A percentile compares a stretch with the other conserved stretches of the same genome.
phyloP scores from a whole-genome alignment of 768 basidiomycete species.

The Termitomyces sp. region DNA sequence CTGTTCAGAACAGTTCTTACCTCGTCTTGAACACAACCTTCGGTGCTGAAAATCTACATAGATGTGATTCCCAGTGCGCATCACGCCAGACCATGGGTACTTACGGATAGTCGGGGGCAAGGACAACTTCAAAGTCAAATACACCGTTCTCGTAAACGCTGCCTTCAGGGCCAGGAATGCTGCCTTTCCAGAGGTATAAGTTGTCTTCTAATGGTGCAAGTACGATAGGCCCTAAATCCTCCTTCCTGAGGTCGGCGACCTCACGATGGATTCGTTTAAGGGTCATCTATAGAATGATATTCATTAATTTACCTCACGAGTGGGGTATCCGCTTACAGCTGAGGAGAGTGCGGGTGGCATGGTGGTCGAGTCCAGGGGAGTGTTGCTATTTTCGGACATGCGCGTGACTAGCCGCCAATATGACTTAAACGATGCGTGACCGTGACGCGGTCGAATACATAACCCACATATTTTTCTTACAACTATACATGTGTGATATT shows the following conservation, averaged over 20 bases:
- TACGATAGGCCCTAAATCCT: conserved; percentile 73
- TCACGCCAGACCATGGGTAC: conserved; percentile 23
- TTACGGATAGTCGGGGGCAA: conserved; percentile 79
- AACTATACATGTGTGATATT: too few species aligned
- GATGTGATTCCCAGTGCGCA: conserved; percentile 6
- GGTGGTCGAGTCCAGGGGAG: conserved; percentile 10
- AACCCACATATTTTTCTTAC: background rate
- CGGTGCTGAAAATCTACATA: conserved; percentile 71
- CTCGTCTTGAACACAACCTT: conserved; percentile 72
- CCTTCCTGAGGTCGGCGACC: conserved; percentile 76
- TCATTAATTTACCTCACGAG: background rate
- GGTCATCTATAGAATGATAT: conserved; percentile 39
- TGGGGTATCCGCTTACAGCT: conserved; percentile 16
- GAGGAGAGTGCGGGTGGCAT: conserved; percentile 26
- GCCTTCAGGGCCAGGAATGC: conserved; percentile 79
- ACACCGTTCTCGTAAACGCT: conserved; percentile 80
- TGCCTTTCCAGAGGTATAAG: conserved; percentile 71
- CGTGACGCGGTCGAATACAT: background rate
- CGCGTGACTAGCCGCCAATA: background rate
- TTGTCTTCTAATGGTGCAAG: conserved; percentile 64
- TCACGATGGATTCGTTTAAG: conserved; percentile 84
- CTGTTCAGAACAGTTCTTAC: conserved; percentile 31
- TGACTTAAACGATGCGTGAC: background rate
- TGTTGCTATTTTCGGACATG: conserved; percentile 2
- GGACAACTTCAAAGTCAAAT: conserved; percentile 63